Percentiles rank a stretch among this genome's conserved stretches.
Evolutionary conservation across 495 filamentous ascomycete species (phyloP).

Genomic region (Aspergillus homomorphus): DNA sequence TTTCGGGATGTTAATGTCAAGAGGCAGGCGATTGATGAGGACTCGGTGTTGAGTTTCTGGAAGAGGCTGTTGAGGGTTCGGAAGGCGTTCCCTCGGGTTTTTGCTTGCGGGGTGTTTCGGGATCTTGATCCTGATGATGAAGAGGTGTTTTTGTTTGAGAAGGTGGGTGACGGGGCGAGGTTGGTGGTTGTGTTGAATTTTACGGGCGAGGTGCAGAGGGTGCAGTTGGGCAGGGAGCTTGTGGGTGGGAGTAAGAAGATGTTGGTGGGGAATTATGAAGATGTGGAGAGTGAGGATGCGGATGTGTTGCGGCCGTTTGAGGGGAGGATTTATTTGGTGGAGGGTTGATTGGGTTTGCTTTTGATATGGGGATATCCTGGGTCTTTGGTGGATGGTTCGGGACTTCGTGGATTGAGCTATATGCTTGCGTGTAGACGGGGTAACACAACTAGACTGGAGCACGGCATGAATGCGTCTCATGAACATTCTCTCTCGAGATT

Average conservation of each 20-base stretch:
- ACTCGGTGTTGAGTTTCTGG: conserved; percentile 48
- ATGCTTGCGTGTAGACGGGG: no score
- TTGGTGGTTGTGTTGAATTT: conserved; percentile 28
- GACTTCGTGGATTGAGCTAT: no score
- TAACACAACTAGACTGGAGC: no score
- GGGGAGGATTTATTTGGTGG: conserved; percentile 20
- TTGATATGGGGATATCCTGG: no score
- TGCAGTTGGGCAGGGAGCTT: not conserved
- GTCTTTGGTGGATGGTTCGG: no score
- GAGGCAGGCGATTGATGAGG: conserved; percentile 32
- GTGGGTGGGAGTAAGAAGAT: not conserved
- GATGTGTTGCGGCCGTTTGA: conserved; percentile 19
- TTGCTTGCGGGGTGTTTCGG: conserved; percentile 54
- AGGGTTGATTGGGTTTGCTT: not conserved
- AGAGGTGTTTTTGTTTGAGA: conserved; percentile 30
- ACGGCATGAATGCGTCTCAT: no score
- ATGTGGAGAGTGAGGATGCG: not conserved
- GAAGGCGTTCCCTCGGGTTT: conserved; percentile 46
- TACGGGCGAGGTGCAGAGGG: conserved; percentile 12
- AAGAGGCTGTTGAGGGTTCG: conserved; percentile 39
- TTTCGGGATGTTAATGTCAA: conserved; percentile 44
- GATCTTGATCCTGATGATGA: conserved; percentile 36
- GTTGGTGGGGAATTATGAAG: conserved; percentile 18
- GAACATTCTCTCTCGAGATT: no score
- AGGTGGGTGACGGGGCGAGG: conserved; percentile 11